Base-by-base conservation (phyloP, 2,329 filamentous ascomycete species). In the Didymella keratinophila region DNA sequence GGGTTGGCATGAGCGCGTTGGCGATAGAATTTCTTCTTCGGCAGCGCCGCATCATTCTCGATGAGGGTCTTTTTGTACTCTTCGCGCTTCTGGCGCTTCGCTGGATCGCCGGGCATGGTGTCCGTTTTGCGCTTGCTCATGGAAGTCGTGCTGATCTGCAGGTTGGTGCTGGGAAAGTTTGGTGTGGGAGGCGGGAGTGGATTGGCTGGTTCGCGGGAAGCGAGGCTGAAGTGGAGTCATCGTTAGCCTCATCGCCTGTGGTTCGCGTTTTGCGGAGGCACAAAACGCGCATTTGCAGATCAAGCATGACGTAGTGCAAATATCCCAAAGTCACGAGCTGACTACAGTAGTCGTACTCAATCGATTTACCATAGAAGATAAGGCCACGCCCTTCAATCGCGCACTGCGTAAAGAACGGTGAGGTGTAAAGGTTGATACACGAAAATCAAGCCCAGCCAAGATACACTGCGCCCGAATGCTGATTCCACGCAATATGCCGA, bases 1-100 rank as follows among this genome's bases (percentile, higher is more conserved):
- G 94, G 93, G 80, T 99, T 99, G 63, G 95, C 95, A 80, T 99
- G 95, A 36, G 95, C 95, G 77, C 95, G 87, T 79, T 99, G 95
- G 55, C 95, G 87, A 78, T 97, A 99, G 80, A 95, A 97, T 81
- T 91, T 94, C 83, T 99, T 99, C 79, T 92, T 89, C 10, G 95
- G 95, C 70, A 97, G 80, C 69, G 87, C 84, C 8, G 86, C 78
- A 62, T 78, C 73, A 58, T 79, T 72, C n/a, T 76, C 76, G 12
- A 72, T 69, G 14, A 77, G 67, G 2, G 70, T 67, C 45, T 74
- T 73, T 39, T 76, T 78, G 64, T 80, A 80, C 46, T 81, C 78
- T 48, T 82, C 80, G 60, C 82, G 81, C 69, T 78, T 81, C 63
- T 81, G 78, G 68, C 70, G 71, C 60, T 76, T 76, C n/a, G 69